Percentiles rank a stretch among this genome's conserved stretches.
These are phyloP conservation scores for Linnemannia hyalina DNA, from an alignment of 192 early-diverging fungal species.

Conservation along the genomic window DNA sequence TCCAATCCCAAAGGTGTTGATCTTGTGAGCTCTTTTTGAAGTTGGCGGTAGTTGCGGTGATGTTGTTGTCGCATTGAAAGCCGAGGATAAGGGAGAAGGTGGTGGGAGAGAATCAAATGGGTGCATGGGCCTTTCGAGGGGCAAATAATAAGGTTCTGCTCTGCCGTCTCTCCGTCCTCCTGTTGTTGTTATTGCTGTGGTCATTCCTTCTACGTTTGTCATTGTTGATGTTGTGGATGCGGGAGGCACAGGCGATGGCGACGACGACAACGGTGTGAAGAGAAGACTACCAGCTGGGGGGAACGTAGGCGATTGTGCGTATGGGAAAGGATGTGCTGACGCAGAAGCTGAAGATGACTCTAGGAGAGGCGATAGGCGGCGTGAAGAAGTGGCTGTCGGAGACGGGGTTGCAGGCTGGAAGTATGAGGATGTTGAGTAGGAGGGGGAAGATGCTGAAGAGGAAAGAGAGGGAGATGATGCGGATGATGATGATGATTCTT, in stretches of 20 bases:
- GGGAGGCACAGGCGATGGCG: not conserved
- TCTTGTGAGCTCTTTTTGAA: not conserved
- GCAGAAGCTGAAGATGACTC: not conserved
- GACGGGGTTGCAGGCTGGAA: not conserved
- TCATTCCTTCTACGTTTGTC: slow-evolving; percentile 9
- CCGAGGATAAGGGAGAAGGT: not conserved
- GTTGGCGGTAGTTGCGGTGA: not conserved
- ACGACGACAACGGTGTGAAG: not conserved
- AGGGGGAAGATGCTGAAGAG: slow-evolving; percentile 16
- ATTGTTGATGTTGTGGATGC: slow-evolving; percentile 4
- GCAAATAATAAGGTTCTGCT: not conserved
- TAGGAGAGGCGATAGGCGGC: not conserved
- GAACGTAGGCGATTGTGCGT: not conserved
- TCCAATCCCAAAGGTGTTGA: slow-evolving; percentile 4
- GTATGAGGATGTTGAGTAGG: not conserved
- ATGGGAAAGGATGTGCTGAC: not conserved
- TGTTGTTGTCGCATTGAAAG: not conserved
- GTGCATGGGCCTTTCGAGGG: slow-evolving; percentile 9
- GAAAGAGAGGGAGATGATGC: slow-evolving; percentile 16
- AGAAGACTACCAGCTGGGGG: not conserved
- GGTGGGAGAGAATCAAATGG: not conserved
- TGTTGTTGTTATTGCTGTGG: not conserved
- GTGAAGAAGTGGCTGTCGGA: not conserved
- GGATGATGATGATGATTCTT: slow-evolving; percentile 14
- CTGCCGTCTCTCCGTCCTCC: not conserved